Evolutionary conservation across 176 grass and related monocot species (phyloP), one percentile per base, ranked within the genome.

Genomic region (Hsuehochloa calcarea): DNA sequence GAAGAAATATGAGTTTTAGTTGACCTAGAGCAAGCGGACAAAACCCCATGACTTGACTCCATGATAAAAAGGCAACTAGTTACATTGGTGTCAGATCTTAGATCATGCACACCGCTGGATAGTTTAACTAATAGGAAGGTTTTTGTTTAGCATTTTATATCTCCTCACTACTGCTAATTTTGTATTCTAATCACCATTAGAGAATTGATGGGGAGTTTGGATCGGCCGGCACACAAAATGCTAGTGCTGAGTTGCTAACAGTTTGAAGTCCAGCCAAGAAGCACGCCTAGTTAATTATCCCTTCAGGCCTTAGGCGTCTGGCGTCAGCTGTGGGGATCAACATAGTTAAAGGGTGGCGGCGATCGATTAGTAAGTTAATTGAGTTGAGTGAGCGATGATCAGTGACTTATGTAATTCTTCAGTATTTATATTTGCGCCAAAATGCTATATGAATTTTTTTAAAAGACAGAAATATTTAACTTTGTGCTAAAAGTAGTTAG

Each of bases 191-290:
- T 71, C 67, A 5, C 20, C 16, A 31, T 71, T 50, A 13, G 23
- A 29, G 34, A 44, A 71, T 17, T 41, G 25, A 25, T 4, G 43
- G 44, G 68, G 68, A 15, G 68, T 43, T 43, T 27, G 41, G 2
- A 27, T 16, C 16, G 70, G 49, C 5, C 51, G 37, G 51, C 66
- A 71, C 67, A 10, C 80, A 44, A 35, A 35, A 60, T 58, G n/a
- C 37, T 56, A 58, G 46, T 44, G 66, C 80, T 0, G 50, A 44
- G 67, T 46, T 79, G 76, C 76, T 16, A 70, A 31, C 1, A 14
- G 44, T 70, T 43, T 59, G 23, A 82, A 31, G 80, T 82, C 80
- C 80, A 14, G 61, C 44, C 27, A 80, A 67, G 45, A 49, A 79
- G 2, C 39, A 31, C 16, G 44, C 26, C 0, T 22, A 29, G 16